Percentiles rank a stretch among this genome's conserved stretches.
Evolutionary conservation across 768 basidiomycete genomes (phyloP).

Genomic region (Galerina sulciceps): DNA sequence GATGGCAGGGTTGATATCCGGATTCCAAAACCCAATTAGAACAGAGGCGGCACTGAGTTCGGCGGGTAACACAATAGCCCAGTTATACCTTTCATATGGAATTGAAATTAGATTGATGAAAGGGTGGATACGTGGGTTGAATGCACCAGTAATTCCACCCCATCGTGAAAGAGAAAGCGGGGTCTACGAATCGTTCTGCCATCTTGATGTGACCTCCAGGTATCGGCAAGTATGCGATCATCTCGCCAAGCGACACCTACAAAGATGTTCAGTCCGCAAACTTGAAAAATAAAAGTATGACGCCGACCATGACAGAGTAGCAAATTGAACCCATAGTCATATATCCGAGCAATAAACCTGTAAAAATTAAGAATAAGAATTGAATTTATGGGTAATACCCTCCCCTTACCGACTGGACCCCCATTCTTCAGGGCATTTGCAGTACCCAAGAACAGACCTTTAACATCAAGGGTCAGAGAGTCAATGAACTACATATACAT

Average conservation of each 20-base stretch:
- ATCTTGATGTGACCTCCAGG: constrained; percentile 82
- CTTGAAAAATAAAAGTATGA: not conserved
- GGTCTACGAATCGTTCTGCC: constrained; percentile 82
- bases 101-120: not conserved
- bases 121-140: not conserved
- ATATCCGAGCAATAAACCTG: constrained; percentile 76
- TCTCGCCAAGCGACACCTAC: constrained; percentile 72
- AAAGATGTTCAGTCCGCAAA: not conserved
- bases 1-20: constrained; percentile 60
- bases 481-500: not conserved
- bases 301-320: constrained; percentile 69
- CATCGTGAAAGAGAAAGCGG: constrained; percentile 66
- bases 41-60: constrained; percentile 79
- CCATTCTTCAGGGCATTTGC: constrained; percentile 51
- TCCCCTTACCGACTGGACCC: constrained; percentile 63
- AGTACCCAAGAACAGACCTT: constrained; percentile 75
- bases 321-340: constrained; percentile 67
- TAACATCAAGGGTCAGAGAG: constrained; percentile 5
- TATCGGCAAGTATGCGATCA: constrained; percentile 80
- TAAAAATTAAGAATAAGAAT: not conserved
- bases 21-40: constrained; percentile 76
- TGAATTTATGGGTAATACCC: not conserved
- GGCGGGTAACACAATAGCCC: constrained; percentile 70
- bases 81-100: constrained; percentile 49
- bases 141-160: constrained; percentile 54